Base-by-base conservation (phyloP, 2,329 filamentous ascomycete species). In the Raffaelea albimanens region DNA sequence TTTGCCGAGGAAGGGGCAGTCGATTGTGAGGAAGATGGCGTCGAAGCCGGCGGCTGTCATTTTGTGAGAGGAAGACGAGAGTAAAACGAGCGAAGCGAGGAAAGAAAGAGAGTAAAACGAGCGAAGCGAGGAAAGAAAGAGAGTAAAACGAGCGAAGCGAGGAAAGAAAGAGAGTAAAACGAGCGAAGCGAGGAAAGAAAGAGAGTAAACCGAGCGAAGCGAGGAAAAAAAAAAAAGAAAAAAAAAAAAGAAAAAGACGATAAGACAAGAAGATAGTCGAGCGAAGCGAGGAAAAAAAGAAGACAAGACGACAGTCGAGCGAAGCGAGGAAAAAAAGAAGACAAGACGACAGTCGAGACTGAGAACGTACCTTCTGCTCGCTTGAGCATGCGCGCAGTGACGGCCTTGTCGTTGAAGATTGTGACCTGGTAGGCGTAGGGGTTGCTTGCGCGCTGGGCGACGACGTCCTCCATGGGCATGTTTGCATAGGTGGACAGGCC, bases 381-480 rank as follows among this genome's bases (percentile, higher is more conserved):
- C 36, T 44, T 10, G 10, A 73, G 49, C 36, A 75, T 55, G 41
- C 67, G 63, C 19, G 65, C 44, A 1, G 65, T 70, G 3, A 68
- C 60, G 1, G 57, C 53, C 7, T 71, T 63, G 56, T 78, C 69
- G 52, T 70, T 69, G 43, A 78, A 58, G 5, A 76, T 63, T 53
- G 69, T 75, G 52, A 78, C 60, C 55, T 80, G 76, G 59, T 79
- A 72, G 18, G 65, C 67, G 51, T 74, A 71, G 0, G 72, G 71
- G 8, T 62, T 64, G 0, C 62, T 59, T 0, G 58, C 59, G 0
- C 60, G 58, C 33, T 71, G 60, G 0, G 62, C 57, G 2, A 63
- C 59, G 0, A 78, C 72, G 10, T 75, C 67, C 50, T 73, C 68
- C 22, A 74, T 55, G 0, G 63, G 57, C 23, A 63, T 61, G 13